Base-by-base conservation (phyloP, 2,329 filamentous ascomycete species). In the Fusarium sp. region DNA sequence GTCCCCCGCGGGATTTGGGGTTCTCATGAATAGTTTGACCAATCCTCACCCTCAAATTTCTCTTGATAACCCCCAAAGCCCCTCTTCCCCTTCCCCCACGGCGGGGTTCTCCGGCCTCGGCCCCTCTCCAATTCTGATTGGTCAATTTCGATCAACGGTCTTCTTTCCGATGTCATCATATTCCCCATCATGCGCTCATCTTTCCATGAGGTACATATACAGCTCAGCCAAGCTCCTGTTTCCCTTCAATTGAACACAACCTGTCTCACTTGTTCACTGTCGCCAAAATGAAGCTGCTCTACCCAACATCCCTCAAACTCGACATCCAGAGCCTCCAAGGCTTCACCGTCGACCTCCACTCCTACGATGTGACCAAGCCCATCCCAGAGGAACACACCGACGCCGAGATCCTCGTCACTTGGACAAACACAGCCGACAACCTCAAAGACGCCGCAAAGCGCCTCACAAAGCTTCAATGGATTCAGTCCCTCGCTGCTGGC, bases 401-500 rank as follows among this genome's bases (percentile, higher is more conserved):
- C 75, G 88, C 89, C 75, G 84, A 87, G 25, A 80, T 88, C 72
- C 84, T 91, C 63, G 80, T 91, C 4, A 89, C 88, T 8, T 90
- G 89, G 89, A 78, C 81, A 76, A 91, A 91, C 82, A 82, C 80
- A 27, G 71, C 86, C 42, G 80, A 80, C 16, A 90, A 90, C 80
- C 87, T 91, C 63, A 78, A 82, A 23, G 86, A 90, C 74, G 88
- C 88, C 50, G 85, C 84, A 4, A 70, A 75, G 53, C 84, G 85
- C 62, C 81, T 90, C 76, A 85, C 82, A 59, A 86, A 87, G 42
- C 82, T 91, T 16, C 82, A 82, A 69, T 91, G 88, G 88, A 90
- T 91, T 78, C 89, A 91, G 74, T 89, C 87, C 0, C 87, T 90
- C 34, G 89, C 89, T 37, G 88, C 89, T 1, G 89, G 89, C 0